phyloP scores from a whole-genome alignment of 2,329 filamentous ascomycete species.

The Pseudogymnoascus sp. region DNA sequence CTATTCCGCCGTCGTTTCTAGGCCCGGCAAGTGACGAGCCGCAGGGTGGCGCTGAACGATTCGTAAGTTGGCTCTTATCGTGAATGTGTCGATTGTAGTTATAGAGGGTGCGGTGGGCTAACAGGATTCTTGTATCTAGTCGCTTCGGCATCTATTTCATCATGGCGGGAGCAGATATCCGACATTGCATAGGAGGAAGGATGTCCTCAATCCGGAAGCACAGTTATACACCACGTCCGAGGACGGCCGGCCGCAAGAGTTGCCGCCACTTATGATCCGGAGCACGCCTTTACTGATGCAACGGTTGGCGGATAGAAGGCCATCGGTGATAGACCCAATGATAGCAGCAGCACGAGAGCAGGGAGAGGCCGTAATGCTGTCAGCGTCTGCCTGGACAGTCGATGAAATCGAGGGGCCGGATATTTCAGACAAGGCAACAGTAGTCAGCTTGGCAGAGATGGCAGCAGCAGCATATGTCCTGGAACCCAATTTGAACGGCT shows the following conservation, averaged over 20 bases:
- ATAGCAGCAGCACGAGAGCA: slow-evolving; percentile 62
- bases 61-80: slow-evolving; percentile 16
- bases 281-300: slow-evolving; percentile 65
- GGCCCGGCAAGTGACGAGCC: slow-evolving; percentile 31
- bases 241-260: slow-evolving; percentile 43
- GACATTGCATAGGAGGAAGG: slow-evolving; percentile 64
- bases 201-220: slow-evolving; percentile 49
- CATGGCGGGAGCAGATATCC: slow-evolving; percentile 79
- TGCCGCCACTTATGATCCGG: slow-evolving; percentile 48
- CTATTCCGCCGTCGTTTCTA: slow-evolving; percentile 36
- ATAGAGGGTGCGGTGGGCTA: not conserved
- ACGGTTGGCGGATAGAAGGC: slow-evolving; percentile 69
- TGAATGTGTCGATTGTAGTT: not conserved
- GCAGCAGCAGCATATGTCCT: slow-evolving; percentile 78
- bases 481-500: slow-evolving; percentile 60
- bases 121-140: slow-evolving; percentile 30
- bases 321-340: slow-evolving; percentile 68
- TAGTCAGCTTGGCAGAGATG: slow-evolving; percentile 75
- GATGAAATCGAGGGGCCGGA: slow-evolving; percentile 71
- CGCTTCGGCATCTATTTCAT: slow-evolving; percentile 83
- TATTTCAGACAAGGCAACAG: slow-evolving; percentile 71
- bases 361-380: slow-evolving; percentile 59
- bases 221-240: slow-evolving; percentile 55
- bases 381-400: slow-evolving; percentile 66
- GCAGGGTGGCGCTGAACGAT: slow-evolving; percentile 12